Conservation (phyloP, 2,329 filamentous ascomycete genomes). For the Epichloe brachyelytri region DNA sequence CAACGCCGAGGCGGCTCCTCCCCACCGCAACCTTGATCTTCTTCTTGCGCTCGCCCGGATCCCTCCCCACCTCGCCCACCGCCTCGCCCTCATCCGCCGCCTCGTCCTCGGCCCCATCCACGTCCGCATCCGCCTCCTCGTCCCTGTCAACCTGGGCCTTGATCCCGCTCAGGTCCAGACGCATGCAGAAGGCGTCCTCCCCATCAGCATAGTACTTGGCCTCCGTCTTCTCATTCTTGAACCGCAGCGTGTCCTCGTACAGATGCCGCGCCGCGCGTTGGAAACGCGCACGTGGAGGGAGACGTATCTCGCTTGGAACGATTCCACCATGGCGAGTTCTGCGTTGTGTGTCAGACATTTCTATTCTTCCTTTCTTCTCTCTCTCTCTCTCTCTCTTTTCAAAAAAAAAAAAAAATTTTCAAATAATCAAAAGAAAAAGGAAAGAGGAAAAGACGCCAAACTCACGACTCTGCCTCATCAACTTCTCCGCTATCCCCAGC, state of each 20-base stretch:
- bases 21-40: conserved; percentile 82
- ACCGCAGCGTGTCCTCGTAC: conserved; percentile 85
- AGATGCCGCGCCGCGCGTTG: conserved; percentile 83
- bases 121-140: conserved; percentile 25
- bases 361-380: too few species aligned
- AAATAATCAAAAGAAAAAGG: too few species aligned
- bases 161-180: conserved; percentile 62
- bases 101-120: conserved; percentile 15
- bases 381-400: neutral
- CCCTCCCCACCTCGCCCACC: conserved; percentile 51
- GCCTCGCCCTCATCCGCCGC: conserved; percentile 55
- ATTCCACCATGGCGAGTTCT: conserved; percentile 96
- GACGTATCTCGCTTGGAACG: conserved; percentile 82
- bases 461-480: conserved; percentile 93
- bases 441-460: conserved; percentile 13
- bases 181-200: conserved; percentile 92
- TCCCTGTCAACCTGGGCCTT: conserved; percentile 27
- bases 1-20: conserved; percentile 59
- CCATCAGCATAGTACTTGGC: conserved; percentile 93
- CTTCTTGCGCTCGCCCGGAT: conserved; percentile 42
- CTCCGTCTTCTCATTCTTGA: conserved; percentile 77
- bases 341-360: conserved; percentile 1
- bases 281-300: conserved; percentile 90
- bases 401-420: neutral
- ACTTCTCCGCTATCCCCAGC: conserved; percentile 86